A percentile compares a stretch with the other conserved stretches of the same genome.
Conservation (phyloP, 1,139 yeast species). For the Meyerozyma carpophila region DNA sequence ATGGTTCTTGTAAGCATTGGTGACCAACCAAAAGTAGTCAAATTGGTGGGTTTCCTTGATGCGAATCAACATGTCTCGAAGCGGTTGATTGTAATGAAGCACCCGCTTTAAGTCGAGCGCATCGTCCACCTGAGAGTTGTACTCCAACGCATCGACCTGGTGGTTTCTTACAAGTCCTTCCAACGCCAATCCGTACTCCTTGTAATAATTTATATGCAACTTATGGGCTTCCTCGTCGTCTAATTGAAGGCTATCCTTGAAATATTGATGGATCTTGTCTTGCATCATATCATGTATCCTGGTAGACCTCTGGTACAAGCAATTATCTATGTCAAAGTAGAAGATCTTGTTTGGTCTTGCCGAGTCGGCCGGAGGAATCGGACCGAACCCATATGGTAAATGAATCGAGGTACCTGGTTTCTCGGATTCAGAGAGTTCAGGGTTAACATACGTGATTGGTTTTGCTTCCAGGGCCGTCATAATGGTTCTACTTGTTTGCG, state of each 20-base stretch:
- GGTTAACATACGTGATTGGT: conserved; percentile 11
- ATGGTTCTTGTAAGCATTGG: conserved; percentile 91
- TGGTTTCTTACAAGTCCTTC: conserved; percentile 86
- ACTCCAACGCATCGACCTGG: conserved; percentile 81
- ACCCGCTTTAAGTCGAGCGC: conserved; percentile 79
- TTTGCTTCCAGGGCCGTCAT: conserved; percentile 7
- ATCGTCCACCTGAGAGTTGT: conserved; percentile 85
- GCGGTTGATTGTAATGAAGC: conserved; percentile 50
- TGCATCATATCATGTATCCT: conserved; percentile 86
- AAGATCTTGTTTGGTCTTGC: conserved; percentile 44
- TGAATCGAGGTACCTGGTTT: conserved; percentile 31
- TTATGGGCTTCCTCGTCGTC: conserved; percentile 70
- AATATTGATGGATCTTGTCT: conserved; percentile 73
- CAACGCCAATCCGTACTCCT: conserved; percentile 84
- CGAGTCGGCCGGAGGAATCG: conserved; percentile 26
- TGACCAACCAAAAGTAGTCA: conserved; percentile 70
- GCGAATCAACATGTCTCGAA: conserved; percentile 46
- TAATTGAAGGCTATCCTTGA: conserved; percentile 57
- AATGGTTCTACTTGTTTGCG: background rate
- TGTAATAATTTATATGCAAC: conserved; percentile 71
- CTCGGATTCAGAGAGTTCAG: conserved; percentile 8
- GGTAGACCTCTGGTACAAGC: conserved; percentile 71
- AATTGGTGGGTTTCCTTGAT: conserved; percentile 30
- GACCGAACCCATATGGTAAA: conserved; percentile 44
- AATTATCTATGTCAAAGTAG: conserved; percentile 90